phyloP scores from a whole-genome alignment of 495 filamentous ascomycete species.

The Hyaloscypha hepaticicola region DNA sequence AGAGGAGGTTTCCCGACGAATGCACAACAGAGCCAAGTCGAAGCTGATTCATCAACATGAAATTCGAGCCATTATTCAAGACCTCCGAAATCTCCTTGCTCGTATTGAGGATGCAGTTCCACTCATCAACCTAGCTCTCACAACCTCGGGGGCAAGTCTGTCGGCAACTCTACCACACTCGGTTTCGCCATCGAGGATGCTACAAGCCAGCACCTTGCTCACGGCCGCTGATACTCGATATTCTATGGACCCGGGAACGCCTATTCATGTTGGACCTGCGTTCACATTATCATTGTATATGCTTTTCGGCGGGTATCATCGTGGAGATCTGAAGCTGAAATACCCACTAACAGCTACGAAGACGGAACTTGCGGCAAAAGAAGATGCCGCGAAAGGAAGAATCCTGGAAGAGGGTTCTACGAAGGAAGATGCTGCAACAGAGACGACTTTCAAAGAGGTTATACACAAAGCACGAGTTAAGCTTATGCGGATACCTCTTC shows the following conservation, averaged over 20 bases:
- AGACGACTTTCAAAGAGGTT: constrained; percentile 93
- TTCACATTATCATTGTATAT: constrained; percentile 94
- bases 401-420: no score
- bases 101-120: constrained; percentile 93
- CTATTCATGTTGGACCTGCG: constrained; percentile 83
- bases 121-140: constrained; percentile 91
- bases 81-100: constrained; percentile 71
- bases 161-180: constrained; percentile 75
- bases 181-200: constrained; percentile 84
- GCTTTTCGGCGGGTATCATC: constrained; percentile 80
- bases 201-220: constrained; percentile 93
- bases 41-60: constrained; percentile 30
- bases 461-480: constrained; percentile 91
- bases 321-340: constrained; percentile 28
- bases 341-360: no score
- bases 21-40: constrained; percentile 46
- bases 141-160: constrained; percentile 86
- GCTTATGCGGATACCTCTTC: constrained; percentile 42
- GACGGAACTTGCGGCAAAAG: no score
- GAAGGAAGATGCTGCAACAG: constrained; percentile 37
- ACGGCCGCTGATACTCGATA: constrained; percentile 88
- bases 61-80: constrained; percentile 57
- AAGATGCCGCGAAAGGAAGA: no score
- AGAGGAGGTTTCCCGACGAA: constrained; percentile 57
- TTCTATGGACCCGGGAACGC: constrained; percentile 54